Base-by-base conservation (phyloP, 345 rosid genomes). In the Moricandia arvensis region DNA sequence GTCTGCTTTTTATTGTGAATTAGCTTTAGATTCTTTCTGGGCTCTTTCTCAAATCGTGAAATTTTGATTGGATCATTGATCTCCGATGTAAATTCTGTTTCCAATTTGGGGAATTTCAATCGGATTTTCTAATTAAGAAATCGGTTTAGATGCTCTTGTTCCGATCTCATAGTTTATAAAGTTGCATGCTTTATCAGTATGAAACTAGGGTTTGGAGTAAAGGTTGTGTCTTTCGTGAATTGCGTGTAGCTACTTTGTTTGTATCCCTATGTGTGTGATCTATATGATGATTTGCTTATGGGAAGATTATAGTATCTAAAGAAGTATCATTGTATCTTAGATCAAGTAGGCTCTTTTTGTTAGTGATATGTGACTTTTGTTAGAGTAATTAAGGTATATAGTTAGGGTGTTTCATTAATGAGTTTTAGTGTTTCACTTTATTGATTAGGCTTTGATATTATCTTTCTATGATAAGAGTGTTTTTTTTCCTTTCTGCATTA, bases 141-240 rank as follows among this genome's bases (percentile, higher is more conserved):
- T 51, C 53, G 54, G 35, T 16, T 41, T 15, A 1, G 18, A 24
- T 55, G 21, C 27, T 3, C 3, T 37, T 37, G 11, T 37, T 10
- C 37, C 37, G 37, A 33, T 63, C 12, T 12, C 12, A 71, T 64
- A 13, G 29, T 6, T 43, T 7, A n/a, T n/a, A 12, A 11, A 49
- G 1, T 63, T 45, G 51, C 29, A 57, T 72, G 57, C 27, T 47
- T 18, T 1, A 1, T 9, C 7, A 18, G 17, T 69, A 8, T 27
- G 45, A 49, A 65, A 6, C 41, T 72, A 72, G 77, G 81, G 65
- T 72, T 78, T 72, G 54, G 67, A 49, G 69, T 72, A 49, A 38
- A 53, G 9, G 8, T 61, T 73, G 69, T 59, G 26, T 18, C 43
- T 66, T 72, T 49, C n/a, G 34, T 49, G 34, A 53, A 68, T 49